Conservation (phyloP, 345 rosid species). For the Camelina laxa region DNA sequence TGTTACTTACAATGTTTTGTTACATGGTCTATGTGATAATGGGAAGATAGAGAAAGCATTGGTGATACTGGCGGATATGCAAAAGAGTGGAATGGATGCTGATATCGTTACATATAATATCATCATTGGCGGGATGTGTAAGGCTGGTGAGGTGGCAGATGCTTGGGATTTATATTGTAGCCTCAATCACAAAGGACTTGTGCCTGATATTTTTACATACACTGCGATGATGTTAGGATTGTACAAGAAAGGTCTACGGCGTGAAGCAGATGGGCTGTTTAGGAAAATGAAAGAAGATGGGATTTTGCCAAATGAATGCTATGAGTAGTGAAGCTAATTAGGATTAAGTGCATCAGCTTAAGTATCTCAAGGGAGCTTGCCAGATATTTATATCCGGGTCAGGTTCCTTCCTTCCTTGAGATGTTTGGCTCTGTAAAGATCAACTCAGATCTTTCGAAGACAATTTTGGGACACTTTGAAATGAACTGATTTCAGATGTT, state of each 20-base stretch:
- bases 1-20: conserved; percentile 44
- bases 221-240: conserved; percentile 43
- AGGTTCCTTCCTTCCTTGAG: conserved; percentile 4
- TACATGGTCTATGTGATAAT: conserved; percentile 41
- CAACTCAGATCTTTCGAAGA: conserved; percentile 15
- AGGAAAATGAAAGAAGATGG: conserved; percentile 43
- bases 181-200: conserved; percentile 26
- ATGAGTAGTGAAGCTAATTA: conserved; percentile 7
- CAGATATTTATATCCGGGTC: background rate
- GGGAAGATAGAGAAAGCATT: conserved; percentile 48
- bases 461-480: conserved; percentile 5
- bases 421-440: conserved; percentile 18
- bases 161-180: conserved; percentile 42
- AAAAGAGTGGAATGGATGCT: conserved; percentile 17
- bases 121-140: conserved; percentile 46
- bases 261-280: conserved; percentile 45
- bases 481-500: conserved; percentile 21
- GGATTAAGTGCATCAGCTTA: conserved; percentile 6
- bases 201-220: conserved; percentile 43
- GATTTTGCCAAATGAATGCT: conserved; percentile 35
- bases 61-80: conserved; percentile 43
- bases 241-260: conserved; percentile 42
- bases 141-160: conserved; percentile 41
- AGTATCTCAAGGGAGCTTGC: conserved; percentile 29
- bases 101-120: conserved; percentile 46